Evolutionary conservation across 1,284 basidiomycete genomes (phyloP).

Genomic region (Austropuccinia psidii): DNA sequence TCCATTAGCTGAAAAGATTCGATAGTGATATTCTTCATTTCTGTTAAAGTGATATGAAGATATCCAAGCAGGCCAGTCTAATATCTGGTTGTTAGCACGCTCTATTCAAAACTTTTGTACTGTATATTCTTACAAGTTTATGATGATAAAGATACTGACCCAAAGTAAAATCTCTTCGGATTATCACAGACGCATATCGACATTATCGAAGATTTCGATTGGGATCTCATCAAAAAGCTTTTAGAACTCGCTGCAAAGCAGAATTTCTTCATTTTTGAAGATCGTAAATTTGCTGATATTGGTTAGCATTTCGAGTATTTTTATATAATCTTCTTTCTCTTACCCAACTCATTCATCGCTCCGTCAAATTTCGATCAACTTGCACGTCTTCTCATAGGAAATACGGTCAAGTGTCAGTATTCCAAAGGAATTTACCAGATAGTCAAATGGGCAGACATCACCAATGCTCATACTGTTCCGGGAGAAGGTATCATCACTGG

Average conservation of each 20-base stretch:
- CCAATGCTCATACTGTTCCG: constrained; percentile 84
- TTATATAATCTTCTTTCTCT: background rate
- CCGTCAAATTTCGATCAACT: background rate
- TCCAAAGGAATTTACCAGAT: constrained; percentile 87
- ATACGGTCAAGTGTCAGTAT: constrained; percentile 94
- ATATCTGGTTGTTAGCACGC: background rate
- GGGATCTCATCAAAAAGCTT: constrained; percentile 63
- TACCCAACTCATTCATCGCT: background rate
- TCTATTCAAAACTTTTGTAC: background rate
- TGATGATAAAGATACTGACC: too few relatives aligned
- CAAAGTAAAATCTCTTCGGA: too few relatives aligned
- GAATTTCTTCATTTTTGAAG: constrained; percentile 96
- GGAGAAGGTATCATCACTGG: constrained; percentile 89
- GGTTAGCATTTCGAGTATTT: constrained; percentile 53
- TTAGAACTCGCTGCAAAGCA: constrained; percentile 66
- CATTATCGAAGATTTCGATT: constrained; percentile 85
- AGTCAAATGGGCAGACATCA: constrained; percentile 91
- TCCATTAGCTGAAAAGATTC: too few relatives aligned
- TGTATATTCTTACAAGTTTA: background rate
- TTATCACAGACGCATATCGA: constrained; percentile 81
- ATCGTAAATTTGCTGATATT: constrained; percentile 98
- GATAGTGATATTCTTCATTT: too few relatives aligned
- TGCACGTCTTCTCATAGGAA: constrained; percentile 56
- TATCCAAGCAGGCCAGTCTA: background rate
- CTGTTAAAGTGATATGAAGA: background rate